Conservation (phyloP, 192 early-diverging fungal genomes). For the Rhizoclosmatium sp. region DNA sequence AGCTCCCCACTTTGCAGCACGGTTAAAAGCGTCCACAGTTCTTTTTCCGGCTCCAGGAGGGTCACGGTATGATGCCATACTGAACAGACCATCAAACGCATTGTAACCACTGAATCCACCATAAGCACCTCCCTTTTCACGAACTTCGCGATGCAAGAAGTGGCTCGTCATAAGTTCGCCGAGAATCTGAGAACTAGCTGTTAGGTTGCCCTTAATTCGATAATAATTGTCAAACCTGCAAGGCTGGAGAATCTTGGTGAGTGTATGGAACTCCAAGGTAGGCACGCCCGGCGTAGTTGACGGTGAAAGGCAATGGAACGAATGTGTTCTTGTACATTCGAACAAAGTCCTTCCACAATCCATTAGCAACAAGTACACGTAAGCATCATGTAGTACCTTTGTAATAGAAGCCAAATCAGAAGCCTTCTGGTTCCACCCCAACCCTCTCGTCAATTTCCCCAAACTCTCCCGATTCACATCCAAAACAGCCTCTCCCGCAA, state of each 20-base stretch:
- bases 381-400: background rate
- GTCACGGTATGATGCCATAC: slow-evolving; percentile 94
- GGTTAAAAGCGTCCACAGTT: slow-evolving; percentile 76
- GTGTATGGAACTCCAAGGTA: slow-evolving; percentile 85
- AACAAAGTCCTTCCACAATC: slow-evolving; percentile 41
- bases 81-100: slow-evolving; percentile 79
- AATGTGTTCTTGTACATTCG: slow-evolving; percentile 70
- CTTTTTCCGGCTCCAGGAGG: slow-evolving; percentile 69
- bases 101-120: slow-evolving; percentile 83
- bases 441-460: slow-evolving; percentile 6
- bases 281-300: slow-evolving; percentile 82
- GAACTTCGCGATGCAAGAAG: slow-evolving; percentile 94
- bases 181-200: slow-evolving; percentile 53
- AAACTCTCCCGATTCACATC: slow-evolving; percentile 41
- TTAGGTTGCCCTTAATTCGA: background rate
- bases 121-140: slow-evolving; percentile 97
- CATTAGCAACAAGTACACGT: background rate
- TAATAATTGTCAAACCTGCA: slow-evolving; percentile 60
- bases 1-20: slow-evolving; percentile 72
- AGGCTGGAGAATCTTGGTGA: slow-evolving; percentile 78
- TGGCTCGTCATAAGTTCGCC: slow-evolving; percentile 84
- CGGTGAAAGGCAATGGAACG: slow-evolving; percentile 83
- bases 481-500: background rate
- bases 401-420: background rate
- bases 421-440: slow-evolving; percentile 27